Evolutionary conservation across 441 rosid species (phyloP).

Genomic region (Jatropha podagrica): DNA sequence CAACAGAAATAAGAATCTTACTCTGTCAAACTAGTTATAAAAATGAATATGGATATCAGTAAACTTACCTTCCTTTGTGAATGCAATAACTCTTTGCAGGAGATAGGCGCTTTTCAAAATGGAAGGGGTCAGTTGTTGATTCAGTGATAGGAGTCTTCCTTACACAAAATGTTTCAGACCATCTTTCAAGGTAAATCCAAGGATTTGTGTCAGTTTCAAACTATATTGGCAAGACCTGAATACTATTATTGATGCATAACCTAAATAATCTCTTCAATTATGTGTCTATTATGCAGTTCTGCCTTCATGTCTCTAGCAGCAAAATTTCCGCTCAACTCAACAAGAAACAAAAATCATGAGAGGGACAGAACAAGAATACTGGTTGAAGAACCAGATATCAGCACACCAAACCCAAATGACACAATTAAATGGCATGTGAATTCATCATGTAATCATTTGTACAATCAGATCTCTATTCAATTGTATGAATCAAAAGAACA

Average conservation of each 20-base stretch:
- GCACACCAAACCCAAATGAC: constrained; percentile 38
- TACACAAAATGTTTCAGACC: constrained; percentile 97
- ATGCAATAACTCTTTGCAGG: constrained; percentile 53
- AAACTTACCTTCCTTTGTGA: constrained; percentile 14
- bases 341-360: constrained; percentile 29
- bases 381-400: constrained; percentile 69
- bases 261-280: constrained; percentile 23
- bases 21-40: neutral
- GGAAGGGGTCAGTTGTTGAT: constrained; percentile 99
- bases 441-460: constrained; percentile 28
- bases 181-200: constrained; percentile 83
- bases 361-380: constrained; percentile 31
- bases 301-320: constrained; percentile 95
- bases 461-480: constrained; percentile 41
- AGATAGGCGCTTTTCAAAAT: constrained; percentile 91
- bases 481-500: constrained; percentile 39
- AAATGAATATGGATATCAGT: neutral
- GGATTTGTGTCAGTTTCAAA: constrained; percentile 16
- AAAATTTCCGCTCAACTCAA: constrained; percentile 64
- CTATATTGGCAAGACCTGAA: constrained; percentile 12
- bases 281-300: constrained; percentile 61
- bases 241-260: constrained; percentile 13
- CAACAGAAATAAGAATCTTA: neutral
- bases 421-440: constrained; percentile 47
- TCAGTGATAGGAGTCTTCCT: constrained; percentile 97